Percentiles rank a stretch among this genome's conserved stretches.
Evolutionary conservation across 768 basidiomycete genomes (phyloP).

Genomic region (Hypsizygus marmoreus): DNA sequence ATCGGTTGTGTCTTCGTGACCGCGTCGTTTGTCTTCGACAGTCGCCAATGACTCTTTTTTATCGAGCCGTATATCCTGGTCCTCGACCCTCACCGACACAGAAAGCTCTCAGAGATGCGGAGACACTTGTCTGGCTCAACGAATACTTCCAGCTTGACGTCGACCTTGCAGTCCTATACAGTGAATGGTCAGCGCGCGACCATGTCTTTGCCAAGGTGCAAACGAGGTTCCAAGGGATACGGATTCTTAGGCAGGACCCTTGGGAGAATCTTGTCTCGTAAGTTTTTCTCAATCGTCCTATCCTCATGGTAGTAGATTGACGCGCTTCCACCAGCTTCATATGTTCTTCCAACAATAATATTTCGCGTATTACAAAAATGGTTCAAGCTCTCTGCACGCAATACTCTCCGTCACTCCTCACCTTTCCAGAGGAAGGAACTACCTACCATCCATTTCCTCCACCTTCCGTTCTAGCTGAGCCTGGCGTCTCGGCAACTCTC

Average conservation of each 20-base stretch:
- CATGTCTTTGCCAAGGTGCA: conserved; percentile 68
- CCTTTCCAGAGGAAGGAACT: conserved; percentile 36
- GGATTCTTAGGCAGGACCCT: conserved; percentile 89
- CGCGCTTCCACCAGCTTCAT: conserved; percentile 68
- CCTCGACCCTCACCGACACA: conserved; percentile 36
- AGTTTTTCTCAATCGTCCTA: conserved; percentile 31
- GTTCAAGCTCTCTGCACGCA: conserved; percentile 78
- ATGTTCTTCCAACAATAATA: conserved; percentile 97
- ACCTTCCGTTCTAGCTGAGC: conserved; percentile 63
- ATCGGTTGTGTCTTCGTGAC: conserved; percentile 77
- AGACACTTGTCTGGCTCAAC: conserved; percentile 73
- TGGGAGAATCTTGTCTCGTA: conserved; percentile 96
- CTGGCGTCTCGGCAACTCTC: conserved; percentile 61
- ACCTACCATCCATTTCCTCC: conserved; percentile 84
- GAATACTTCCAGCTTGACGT: conserved; percentile 90
- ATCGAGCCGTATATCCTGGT: conserved; percentile 68
- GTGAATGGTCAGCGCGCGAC: conserved; percentile 74
- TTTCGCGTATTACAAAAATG: conserved; percentile 92
- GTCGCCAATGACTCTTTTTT: conserved; percentile 64
- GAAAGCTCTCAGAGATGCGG: conserved; percentile 46
- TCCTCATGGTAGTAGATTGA: background rate
- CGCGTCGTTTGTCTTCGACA: conserved; percentile 86
- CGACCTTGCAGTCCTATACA: conserved; percentile 71
- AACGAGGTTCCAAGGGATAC: conserved; percentile 74
- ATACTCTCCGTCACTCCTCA: conserved; percentile 72